Percentiles rank a stretch among this genome's conserved stretches.
These are phyloP conservation scores for Aspergillus bertholletiae DNA, from an alignment of 495 filamentous ascomycete genomes.

Conservation along the genomic window DNA sequence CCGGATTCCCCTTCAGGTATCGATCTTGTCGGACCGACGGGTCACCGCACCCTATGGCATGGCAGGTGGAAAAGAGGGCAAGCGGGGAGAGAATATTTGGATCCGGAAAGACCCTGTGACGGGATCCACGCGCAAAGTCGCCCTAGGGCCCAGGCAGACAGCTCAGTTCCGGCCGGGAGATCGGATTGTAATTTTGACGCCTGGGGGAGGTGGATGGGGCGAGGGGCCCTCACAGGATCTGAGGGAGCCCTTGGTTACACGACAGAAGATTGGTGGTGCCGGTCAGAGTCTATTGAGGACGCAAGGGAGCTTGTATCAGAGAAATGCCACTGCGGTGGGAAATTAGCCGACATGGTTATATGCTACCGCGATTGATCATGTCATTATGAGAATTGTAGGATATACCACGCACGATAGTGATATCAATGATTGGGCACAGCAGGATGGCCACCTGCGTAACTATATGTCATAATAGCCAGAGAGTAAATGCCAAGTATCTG, in stretches of 20 bases:
- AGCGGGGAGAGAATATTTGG: conserved; percentile 15
- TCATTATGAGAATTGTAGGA: no score
- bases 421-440: no score
- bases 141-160: conserved; percentile 11
- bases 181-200: conserved; percentile 8
- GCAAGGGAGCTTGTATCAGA: neutral
- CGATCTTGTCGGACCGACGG: conserved; percentile 78
- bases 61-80: conserved; percentile 52
- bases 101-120: conserved; percentile 13
- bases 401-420: no score
- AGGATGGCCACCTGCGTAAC: no score
- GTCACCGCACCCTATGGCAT: conserved; percentile 86
- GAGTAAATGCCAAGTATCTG: no score
- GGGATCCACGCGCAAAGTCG: conserved; percentile 1
- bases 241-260: neutral
- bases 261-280: neutral
- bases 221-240: neutral
- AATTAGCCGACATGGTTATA: neutral
- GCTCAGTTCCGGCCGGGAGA: conserved; percentile 7
- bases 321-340: neutral
- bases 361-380: no score
- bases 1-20: conserved; percentile 65
- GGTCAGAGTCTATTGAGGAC: neutral
- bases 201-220: conserved; percentile 8
- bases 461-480: no score